Conservation (phyloP, 352 stramenopile species). For the Globisporangium cederbergense region DNA sequence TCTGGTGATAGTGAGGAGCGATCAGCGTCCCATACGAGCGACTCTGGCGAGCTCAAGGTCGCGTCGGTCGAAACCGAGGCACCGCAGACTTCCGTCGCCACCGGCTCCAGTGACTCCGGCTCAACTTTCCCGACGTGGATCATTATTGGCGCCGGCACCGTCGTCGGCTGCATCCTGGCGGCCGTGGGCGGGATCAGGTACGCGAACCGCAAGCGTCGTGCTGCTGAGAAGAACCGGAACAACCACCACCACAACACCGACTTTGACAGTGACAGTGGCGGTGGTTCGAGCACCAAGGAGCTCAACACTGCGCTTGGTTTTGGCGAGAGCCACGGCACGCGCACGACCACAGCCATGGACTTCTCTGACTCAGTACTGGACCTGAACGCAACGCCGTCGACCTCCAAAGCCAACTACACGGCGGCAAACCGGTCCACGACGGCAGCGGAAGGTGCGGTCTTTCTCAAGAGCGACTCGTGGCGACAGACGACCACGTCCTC, state of each 20-base stretch:
- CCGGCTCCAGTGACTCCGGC: neutral
- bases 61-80: slow-evolving; percentile 4
- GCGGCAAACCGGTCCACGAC: neutral
- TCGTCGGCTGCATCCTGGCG: slow-evolving; percentile 13
- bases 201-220: neutral
- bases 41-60: slow-evolving; percentile 4
- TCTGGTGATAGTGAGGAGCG: neutral
- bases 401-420: neutral
- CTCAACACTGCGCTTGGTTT: neutral
- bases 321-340: neutral
- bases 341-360: neutral
- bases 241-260: neutral
- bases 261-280: neutral
- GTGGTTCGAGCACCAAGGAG: neutral
- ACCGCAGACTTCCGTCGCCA: neutral
- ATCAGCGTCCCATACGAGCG: neutral
- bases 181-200: slow-evolving; percentile 11
- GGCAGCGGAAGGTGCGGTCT: neutral
- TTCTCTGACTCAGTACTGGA: slow-evolving; percentile 13
- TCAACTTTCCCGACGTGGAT: slow-evolving; percentile 12
- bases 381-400: neutral
- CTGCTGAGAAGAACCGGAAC: neutral
- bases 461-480: slow-evolving; percentile 17
- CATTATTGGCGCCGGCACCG: slow-evolving; percentile 5
- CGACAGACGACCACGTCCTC: slow-evolving; percentile 1